Percentiles rank a stretch among this genome's conserved stretches.
phyloP scores from a whole-genome alignment of 2,329 filamentous ascomycete species.

The Phaeosphaeria sp. region DNA sequence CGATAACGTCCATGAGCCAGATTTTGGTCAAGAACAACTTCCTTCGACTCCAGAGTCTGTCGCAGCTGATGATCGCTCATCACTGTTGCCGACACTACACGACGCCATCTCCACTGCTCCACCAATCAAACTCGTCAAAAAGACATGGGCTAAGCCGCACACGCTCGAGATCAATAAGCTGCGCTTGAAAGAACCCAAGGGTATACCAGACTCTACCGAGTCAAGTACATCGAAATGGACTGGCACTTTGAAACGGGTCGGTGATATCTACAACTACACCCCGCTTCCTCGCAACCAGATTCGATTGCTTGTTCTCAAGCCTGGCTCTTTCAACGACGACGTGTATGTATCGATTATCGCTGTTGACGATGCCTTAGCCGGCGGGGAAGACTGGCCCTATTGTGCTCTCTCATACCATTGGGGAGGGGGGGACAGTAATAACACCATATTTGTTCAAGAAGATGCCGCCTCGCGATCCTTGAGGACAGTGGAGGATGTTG shows the following conservation, averaged over 20 bases:
- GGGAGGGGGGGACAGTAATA: background rate
- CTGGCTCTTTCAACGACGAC: background rate
- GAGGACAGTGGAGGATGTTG: background rate
- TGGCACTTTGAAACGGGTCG: background rate
- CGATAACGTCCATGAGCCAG: background rate
- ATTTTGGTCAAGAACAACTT: background rate
- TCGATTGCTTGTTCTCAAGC: constrained; percentile 2
- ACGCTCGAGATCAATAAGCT: constrained; percentile 1
- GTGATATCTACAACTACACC: background rate
- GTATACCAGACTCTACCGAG: background rate
- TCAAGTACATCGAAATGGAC: background rate
- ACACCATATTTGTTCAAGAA: constrained; percentile 1
- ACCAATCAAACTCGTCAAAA: background rate
- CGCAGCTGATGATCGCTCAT: background rate
- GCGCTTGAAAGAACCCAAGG: background rate
- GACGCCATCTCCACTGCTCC: background rate
- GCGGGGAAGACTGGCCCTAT: background rate
- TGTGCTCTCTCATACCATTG: constrained; percentile 9
- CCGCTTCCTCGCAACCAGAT: background rate
- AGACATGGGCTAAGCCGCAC: constrained; percentile 1
- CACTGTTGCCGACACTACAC: background rate
- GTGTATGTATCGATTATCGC: background rate
- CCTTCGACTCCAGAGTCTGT: background rate
- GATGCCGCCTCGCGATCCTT: background rate
- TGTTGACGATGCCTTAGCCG: background rate